Evolutionary conservation across 2,329 filamentous ascomycete species (phyloP).

Genomic region (Cyphellophora attinorum): DNA sequence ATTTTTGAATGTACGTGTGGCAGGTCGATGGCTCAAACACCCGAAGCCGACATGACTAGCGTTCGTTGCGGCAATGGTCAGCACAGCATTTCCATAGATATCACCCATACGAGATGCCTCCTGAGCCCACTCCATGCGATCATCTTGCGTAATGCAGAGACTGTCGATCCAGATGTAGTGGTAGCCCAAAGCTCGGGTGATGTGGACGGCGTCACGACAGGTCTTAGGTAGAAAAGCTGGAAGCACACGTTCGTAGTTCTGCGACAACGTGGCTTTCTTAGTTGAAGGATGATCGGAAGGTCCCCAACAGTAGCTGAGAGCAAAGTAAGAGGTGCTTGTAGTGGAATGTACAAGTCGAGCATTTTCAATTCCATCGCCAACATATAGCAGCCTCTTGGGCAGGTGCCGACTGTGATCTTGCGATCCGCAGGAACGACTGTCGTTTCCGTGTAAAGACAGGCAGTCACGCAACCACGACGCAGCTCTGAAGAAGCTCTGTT

Average conservation of each 20-base stretch:
- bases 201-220: slow-evolving; percentile 6
- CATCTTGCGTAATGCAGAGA: slow-evolving; percentile 19
- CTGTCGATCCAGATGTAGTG: slow-evolving; percentile 19
- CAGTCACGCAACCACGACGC: slow-evolving; percentile 4
- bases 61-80: slow-evolving; percentile 8
- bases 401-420: not conserved
- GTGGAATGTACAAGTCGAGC: slow-evolving; percentile 1
- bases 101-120: slow-evolving; percentile 13
- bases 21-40: not conserved
- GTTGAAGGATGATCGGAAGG: not conserved
- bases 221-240: slow-evolving; percentile 3
- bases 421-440: not conserved
- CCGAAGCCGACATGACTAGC: slow-evolving; percentile 2
- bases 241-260: not conserved
- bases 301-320: slow-evolving; percentile 10
- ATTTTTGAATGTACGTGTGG: slow-evolving; percentile 1
- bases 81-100: slow-evolving; percentile 7
- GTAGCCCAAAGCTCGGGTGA: slow-evolving; percentile 7
- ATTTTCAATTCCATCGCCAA: slow-evolving; percentile 3
- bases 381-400: slow-evolving; percentile 3
- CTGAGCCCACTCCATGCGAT: slow-evolving; percentile 7
- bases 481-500: slow-evolving; percentile 3
- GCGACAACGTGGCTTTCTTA: not conserved
- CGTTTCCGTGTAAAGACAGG: slow-evolving; percentile 1
- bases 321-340: slow-evolving; percentile 3